Evolutionary conservation across 345 rosid species (phyloP), one percentile per base, ranked within the genome.

Genomic region (Moringa oleifera): DNA sequence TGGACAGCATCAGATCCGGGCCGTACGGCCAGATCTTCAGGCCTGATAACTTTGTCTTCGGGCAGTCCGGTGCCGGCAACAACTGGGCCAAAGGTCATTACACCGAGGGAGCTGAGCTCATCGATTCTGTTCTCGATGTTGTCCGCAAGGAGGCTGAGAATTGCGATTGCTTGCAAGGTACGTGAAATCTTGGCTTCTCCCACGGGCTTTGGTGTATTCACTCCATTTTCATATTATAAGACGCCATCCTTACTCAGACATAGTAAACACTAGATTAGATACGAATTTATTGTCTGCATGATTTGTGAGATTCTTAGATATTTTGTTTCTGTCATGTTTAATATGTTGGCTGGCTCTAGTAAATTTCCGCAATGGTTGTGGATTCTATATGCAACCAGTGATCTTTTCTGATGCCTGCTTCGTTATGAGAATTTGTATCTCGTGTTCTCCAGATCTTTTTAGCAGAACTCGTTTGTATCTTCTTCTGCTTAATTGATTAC

Each of bases 81-180:
- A 85, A 85, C 52, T 88, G 95, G 95, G 95, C 95, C 13, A 88
- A 88, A 73, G 95, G 96, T 66, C 96, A 89, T 57, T 89, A 92
- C 61, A 92, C 98, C 11, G 98, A 92, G 72, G 98, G 98, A 54
- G 98, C 98, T 6, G 96, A 92, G 63, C 79, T 92, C 64, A 92
- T 92, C 25, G 98, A 92, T 63, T 58, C 98, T 25, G 98, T 92
- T 75, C 98, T 92, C 12, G 98, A 92, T 72, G 96, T 92, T 66
- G 98, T 92, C 54, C 87, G 98, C 31, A 92, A 92, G 65, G 98
- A 92, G 68, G 92, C 95, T 11, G 98, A 92, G 87, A 92, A 92
- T 67, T 92, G 98, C 52, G 98, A 92, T 77, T 92, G 98, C 83
- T 77, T 92, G 70, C 98, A 92, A 87, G 98, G 98, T 90, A 71